These are phyloP conservation scores for Malassezia restricta DNA, from an alignment of 1,284 basidiomycete genomes.

Conservation along the genomic window DNA sequence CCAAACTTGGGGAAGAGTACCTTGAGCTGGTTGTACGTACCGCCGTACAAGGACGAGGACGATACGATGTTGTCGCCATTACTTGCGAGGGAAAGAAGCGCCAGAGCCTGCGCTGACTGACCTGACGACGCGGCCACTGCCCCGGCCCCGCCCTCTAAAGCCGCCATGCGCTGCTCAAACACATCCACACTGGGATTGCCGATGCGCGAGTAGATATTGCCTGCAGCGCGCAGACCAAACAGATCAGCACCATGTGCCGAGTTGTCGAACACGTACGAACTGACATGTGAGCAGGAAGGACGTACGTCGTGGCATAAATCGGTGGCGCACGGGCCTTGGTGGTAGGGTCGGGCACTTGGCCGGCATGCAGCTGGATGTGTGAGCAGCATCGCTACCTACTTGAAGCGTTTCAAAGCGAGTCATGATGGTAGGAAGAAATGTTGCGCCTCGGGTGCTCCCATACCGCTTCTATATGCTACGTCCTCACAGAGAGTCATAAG, in stretches of 20 bases:
- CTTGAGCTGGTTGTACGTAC: constrained; percentile 81
- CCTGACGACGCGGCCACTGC: constrained; percentile 69
- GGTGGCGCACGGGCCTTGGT: constrained; percentile 68
- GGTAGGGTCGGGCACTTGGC: constrained; percentile 59
- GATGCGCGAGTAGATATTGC: constrained; percentile 58
- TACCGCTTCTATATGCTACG: no score
- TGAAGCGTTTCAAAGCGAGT: constrained; percentile 45
- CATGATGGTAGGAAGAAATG: constrained; percentile 7
- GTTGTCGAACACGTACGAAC: constrained; percentile 44
- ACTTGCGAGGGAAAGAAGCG: constrained; percentile 54
- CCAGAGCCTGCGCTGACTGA: constrained; percentile 69
- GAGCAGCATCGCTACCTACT: not conserved
- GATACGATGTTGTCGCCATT: constrained; percentile 72
- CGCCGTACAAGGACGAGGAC: constrained; percentile 46
- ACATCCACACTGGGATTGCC: constrained; percentile 75
- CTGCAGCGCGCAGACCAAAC: constrained; percentile 56
- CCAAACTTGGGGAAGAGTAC: constrained; percentile 60
- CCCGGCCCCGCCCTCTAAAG: constrained; percentile 67
- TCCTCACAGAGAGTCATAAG: no score
- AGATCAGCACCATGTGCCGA: constrained; percentile 63
- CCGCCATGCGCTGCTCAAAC: constrained; percentile 71
- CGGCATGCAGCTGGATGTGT: constrained; percentile 60
- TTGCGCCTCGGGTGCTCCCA: not conserved
- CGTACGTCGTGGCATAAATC: constrained; percentile 53
- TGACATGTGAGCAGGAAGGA: constrained; percentile 1